Evolutionary conservation across 352 stramenopile genomes (phyloP).

Genomic region (Peronospora belbahrii): DNA sequence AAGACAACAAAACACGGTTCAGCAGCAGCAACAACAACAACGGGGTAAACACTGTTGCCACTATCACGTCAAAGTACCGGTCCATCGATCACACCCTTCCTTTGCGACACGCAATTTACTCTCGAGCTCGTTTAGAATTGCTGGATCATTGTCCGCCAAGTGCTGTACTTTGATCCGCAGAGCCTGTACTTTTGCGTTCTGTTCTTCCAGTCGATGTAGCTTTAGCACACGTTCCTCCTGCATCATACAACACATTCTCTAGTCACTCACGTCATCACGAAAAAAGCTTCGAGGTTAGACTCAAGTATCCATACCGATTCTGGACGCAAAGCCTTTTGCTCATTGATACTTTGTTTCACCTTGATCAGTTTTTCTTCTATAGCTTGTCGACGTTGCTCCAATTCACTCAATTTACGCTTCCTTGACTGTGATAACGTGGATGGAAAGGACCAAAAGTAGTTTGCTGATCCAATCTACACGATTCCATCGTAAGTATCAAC

Average conservation of each 20-base stretch:
- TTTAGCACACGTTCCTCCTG: conserved; percentile 62
- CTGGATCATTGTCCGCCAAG: conserved; percentile 67
- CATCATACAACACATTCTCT: not conserved
- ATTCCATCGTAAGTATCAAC: too few relatives aligned
- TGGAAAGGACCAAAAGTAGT: conserved; percentile 87
- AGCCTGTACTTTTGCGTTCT: conserved; percentile 42
- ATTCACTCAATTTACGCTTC: conserved; percentile 64
- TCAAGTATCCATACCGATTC: conserved; percentile 42
- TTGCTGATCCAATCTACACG: conserved; percentile 67
- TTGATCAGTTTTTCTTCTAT: conserved; percentile 36
- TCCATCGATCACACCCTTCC: conserved; percentile 67
- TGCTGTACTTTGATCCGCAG: conserved; percentile 51
- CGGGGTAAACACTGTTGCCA: not conserved
- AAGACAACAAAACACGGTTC: too few relatives aligned
- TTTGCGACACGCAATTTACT: conserved; percentile 58
- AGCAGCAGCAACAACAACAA: too few relatives aligned
- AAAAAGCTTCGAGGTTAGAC: not conserved
- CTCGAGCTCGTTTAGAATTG: conserved; percentile 54
- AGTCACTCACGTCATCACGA: not conserved
- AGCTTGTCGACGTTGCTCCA: conserved; percentile 43
- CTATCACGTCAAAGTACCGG: conserved; percentile 26
- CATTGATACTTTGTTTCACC: conserved; percentile 42
- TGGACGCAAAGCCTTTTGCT: conserved; percentile 37
- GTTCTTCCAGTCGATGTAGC: conserved; percentile 40
- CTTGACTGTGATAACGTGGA: conserved; percentile 74